Evolutionary conservation across 2,329 filamentous ascomycete species (phyloP).

Genomic region (Incumbomyces delicatus): DNA sequence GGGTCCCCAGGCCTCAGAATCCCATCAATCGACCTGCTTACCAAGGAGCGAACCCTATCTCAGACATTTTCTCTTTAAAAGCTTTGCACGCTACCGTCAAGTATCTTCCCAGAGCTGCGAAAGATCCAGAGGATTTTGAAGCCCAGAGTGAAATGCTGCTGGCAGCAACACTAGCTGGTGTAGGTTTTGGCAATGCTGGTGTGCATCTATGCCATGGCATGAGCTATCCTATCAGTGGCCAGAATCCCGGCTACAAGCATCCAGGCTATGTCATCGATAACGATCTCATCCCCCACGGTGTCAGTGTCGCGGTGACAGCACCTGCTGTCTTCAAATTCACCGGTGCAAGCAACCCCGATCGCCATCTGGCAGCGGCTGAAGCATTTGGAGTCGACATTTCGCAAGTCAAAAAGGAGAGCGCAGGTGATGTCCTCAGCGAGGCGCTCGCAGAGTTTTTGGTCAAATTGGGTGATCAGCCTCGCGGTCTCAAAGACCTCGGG

Average conservation of each 20-base stretch:
- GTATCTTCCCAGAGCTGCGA: conserved; percentile 80
- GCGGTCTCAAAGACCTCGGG: conserved; percentile 72
- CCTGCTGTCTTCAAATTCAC: conserved; percentile 94
- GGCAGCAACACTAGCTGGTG: conserved; percentile 83
- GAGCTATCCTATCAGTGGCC: conserved; percentile 93
- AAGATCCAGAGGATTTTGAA: conserved; percentile 80
- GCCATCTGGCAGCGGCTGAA: conserved; percentile 82
- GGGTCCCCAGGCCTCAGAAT: conserved; percentile 73
- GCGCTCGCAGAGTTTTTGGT: conserved; percentile 73
- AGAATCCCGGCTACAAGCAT: conserved; percentile 87
- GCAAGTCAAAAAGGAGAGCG: conserved; percentile 78
- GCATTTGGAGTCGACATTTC: conserved; percentile 82
- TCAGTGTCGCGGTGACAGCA: conserved; percentile 86
- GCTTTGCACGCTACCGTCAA: conserved; percentile 77
- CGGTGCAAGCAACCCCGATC: conserved; percentile 78
- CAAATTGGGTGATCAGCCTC: conserved; percentile 79
- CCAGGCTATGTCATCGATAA: conserved; percentile 65
- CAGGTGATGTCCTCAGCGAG: conserved; percentile 78
- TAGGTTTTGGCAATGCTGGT: conserved; percentile 95
- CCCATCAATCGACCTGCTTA: conserved; percentile 88
- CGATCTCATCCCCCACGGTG: conserved; percentile 91
- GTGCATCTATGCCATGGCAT: conserved; percentile 87
- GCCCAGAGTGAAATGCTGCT: conserved; percentile 94
- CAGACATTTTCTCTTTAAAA: conserved; percentile 88
- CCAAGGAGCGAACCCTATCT: conserved; percentile 95